phyloP scores from a whole-genome alignment of 371 early-diverging fungal genomes.

The Rhizomucor pusillus region DNA sequence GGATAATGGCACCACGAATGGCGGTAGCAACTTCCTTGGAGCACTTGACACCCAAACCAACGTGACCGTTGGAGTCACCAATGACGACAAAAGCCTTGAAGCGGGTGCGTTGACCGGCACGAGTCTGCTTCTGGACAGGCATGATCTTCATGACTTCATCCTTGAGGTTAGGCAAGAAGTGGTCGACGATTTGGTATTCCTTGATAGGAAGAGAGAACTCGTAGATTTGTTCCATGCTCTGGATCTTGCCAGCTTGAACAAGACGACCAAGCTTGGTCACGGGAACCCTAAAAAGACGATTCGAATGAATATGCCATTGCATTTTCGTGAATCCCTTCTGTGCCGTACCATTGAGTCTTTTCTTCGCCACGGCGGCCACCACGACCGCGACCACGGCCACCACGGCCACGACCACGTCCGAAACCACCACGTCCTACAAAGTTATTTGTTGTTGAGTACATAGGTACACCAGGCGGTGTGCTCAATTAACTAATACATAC shows the following conservation, averaged over 20 bases:
- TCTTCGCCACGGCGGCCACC: conserved; percentile 72
- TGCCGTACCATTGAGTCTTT: conserved; percentile 70
- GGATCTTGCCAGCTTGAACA: conserved; percentile 86
- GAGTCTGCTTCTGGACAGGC: conserved; percentile 99
- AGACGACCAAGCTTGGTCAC: conserved; percentile 97
- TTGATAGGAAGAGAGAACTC: conserved; percentile 95
- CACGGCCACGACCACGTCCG: conserved; percentile 77
- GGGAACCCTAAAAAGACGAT: conserved; percentile 58
- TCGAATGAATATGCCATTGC: background rate
- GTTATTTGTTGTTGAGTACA: background rate
- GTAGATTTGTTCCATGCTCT: conserved; percentile 89
- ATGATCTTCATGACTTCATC: conserved; percentile 99
- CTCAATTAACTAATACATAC: conserved; percentile 15
- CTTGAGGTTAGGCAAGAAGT: conserved; percentile 93
- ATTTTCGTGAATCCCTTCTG: background rate
- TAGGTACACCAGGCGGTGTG: background rate
- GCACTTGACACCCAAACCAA: conserved; percentile 98
- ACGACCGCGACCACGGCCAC: conserved; percentile 76
- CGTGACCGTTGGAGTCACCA: conserved; percentile 96
- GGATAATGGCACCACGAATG: conserved; percentile 96
- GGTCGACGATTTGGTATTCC: conserved; percentile 98
- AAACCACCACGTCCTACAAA: conserved; percentile 68
- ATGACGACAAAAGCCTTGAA: conserved; percentile 99
- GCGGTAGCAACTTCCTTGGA: conserved; percentile 98
- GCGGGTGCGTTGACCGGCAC: conserved; percentile 98